Evolutionary conservation across 1,284 basidiomycete genomes (phyloP).

Genomic region (Malassezia caprae): DNA sequence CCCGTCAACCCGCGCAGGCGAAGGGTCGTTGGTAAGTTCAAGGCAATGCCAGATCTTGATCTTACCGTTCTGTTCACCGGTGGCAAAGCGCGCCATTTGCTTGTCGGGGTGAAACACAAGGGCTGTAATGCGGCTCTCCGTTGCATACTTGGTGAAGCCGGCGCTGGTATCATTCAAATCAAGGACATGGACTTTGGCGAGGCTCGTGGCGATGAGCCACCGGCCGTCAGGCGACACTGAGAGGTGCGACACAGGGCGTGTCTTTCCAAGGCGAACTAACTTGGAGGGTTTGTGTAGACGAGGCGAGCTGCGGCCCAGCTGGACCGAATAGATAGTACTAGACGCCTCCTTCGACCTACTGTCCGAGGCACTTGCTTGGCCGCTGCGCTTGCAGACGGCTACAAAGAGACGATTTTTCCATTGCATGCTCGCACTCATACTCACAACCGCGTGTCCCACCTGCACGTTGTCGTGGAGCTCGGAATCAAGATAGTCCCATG

Average conservation of each 20-base stretch:
- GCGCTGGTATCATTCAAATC: constrained; percentile 22
- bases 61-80: constrained; percentile 74
- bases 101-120: constrained; percentile 78
- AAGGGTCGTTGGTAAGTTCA: constrained; percentile 23
- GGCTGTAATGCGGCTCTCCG: constrained; percentile 59
- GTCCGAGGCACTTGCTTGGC: constrained; percentile 9
- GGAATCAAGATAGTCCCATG: constrained; percentile 91
- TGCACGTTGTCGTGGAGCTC: constrained; percentile 56
- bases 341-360: not conserved
- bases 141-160: constrained; percentile 69
- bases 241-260: constrained; percentile 48
- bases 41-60: constrained; percentile 89
- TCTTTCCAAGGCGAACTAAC: constrained; percentile 54
- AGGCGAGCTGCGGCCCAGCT: constrained; percentile 15
- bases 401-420: constrained; percentile 61
- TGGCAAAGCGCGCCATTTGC: constrained; percentile 69
- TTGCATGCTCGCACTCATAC: constrained; percentile 61
- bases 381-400: constrained; percentile 55
- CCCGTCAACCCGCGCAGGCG: constrained; percentile 21
- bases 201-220: constrained; percentile 71
- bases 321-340: constrained; percentile 28
- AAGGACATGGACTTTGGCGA: constrained; percentile 67
- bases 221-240: constrained; percentile 65
- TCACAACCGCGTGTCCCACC: constrained; percentile 60
- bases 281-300: constrained; percentile 40